These are phyloP conservation scores for Casuarina cunninghamiana DNA, from an alignment of 306 rosid genomes.

Conservation along the genomic window DNA sequence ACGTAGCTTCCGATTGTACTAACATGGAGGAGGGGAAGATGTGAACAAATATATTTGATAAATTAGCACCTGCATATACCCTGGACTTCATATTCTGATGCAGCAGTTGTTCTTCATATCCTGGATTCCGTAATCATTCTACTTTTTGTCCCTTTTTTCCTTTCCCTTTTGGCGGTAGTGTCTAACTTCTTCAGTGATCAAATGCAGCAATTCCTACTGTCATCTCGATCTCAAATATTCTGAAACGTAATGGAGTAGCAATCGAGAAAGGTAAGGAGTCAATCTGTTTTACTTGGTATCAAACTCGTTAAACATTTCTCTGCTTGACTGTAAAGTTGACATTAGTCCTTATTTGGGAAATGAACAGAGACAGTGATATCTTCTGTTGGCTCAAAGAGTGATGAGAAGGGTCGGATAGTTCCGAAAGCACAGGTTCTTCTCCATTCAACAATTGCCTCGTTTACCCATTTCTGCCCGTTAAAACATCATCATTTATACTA, in stretches of 20 bases:
- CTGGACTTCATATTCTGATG: too few relatives aligned
- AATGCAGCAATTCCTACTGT: slow-evolving; percentile 71
- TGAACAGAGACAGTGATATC: slow-evolving; percentile 42
- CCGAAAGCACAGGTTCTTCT: slow-evolving; percentile 63
- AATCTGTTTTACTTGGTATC: not conserved
- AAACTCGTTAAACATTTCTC: not conserved
- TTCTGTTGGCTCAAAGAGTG: slow-evolving; percentile 39
- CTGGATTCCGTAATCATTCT: not conserved
- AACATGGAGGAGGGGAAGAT: too few relatives aligned
- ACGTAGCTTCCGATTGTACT: too few relatives aligned
- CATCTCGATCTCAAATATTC: slow-evolving; percentile 51
- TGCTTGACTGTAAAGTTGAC: not conserved
- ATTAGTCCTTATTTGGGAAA: slow-evolving; percentile 20
- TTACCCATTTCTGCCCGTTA: not conserved
- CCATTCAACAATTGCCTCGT: not conserved
- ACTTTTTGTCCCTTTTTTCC: not conserved
- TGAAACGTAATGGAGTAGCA: slow-evolving; percentile 59
- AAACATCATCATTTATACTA: not conserved
- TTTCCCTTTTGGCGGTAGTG: not conserved
- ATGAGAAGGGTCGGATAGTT: slow-evolving; percentile 36
- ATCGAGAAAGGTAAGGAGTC: slow-evolving; percentile 57
- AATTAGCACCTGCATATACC: too few relatives aligned
- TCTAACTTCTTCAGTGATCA: slow-evolving; percentile 13
- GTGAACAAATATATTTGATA: too few relatives aligned
- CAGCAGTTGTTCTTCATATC: not conserved